Evolutionary conservation across 75 land plant genomes (phyloP).

Genomic region (Ceratopteris richardii): DNA sequence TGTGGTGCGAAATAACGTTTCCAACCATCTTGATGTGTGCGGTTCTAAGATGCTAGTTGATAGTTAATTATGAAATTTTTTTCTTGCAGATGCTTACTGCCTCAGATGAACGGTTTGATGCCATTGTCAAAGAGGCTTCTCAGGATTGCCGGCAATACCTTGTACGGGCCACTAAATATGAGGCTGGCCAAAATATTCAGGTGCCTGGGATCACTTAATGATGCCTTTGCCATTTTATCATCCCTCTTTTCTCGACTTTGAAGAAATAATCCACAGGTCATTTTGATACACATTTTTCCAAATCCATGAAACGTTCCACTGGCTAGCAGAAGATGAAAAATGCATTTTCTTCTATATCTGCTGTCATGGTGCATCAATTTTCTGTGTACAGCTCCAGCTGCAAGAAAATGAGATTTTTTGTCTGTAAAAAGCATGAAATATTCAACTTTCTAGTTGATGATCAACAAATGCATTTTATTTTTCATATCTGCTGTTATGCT

Average conservation of each 20-base stretch:
- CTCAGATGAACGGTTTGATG: slow-evolving; percentile 25
- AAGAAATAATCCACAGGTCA: no score
- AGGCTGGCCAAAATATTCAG: slow-evolving; percentile 31
- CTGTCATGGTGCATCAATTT: neutral
- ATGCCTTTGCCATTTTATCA: no score
- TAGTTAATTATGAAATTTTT: neutral
- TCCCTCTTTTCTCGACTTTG: neutral
- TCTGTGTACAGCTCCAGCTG: no score
- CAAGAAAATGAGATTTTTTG: no score
- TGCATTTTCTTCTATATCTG: neutral
- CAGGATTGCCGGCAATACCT: slow-evolving; percentile 14
- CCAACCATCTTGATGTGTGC: neutral
- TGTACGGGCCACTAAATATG: slow-evolving; percentile 30
- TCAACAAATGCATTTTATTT: no score
- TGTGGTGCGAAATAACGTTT: slow-evolving; percentile 9
- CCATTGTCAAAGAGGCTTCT: slow-evolving; percentile 17
- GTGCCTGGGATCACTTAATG: neutral
- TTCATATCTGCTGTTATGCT: no score
- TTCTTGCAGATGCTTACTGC: slow-evolving; percentile 34
- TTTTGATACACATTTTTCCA: no score
- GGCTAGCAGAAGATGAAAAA: no score
- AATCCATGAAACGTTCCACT: neutral
- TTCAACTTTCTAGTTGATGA: no score
- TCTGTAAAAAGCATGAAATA: no score
- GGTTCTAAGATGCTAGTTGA: neutral